Percentiles rank a stretch among this genome's conserved stretches.
These are phyloP conservation scores for Colletotrichum nymphaeae DNA, from an alignment of 2,329 filamentous ascomycete species.

Conservation along the genomic window DNA sequence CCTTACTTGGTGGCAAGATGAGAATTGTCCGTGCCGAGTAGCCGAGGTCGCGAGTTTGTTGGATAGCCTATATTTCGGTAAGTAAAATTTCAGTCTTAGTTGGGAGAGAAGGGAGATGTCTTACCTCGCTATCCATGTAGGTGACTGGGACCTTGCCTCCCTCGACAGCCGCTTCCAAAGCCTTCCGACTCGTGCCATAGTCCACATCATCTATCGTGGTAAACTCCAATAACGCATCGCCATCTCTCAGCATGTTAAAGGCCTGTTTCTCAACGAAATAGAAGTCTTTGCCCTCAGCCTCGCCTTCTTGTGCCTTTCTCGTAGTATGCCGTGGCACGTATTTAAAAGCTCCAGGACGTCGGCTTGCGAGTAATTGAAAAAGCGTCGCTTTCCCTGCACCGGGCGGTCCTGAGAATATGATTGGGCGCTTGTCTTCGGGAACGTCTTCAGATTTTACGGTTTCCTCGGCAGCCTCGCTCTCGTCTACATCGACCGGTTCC, in stretches of 20 bases:
- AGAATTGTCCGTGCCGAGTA: conserved; percentile 68
- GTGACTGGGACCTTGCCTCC: conserved; percentile 70
- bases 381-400: conserved; percentile 73
- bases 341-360: conserved; percentile 74
- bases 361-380: conserved; percentile 70
- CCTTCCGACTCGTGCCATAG: conserved; percentile 68
- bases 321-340: conserved; percentile 67
- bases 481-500: conserved; percentile 53
- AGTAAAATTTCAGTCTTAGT: conserved; percentile 15
- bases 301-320: conserved; percentile 59
- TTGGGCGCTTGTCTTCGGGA: conserved; percentile 62
- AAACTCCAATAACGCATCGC: conserved; percentile 70
- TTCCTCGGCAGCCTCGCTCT: conserved; percentile 49
- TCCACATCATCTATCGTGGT: conserved; percentile 59
- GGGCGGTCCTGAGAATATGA: conserved; percentile 76
- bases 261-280: conserved; percentile 67
- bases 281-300: conserved; percentile 63
- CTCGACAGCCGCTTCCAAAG: conserved; percentile 62
- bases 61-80: conserved; percentile 55
- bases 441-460: conserved; percentile 42
- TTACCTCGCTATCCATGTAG: conserved; percentile 64
- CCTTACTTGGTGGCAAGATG: conserved; percentile 54
- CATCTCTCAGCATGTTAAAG: conserved; percentile 69
- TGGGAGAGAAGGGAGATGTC: conserved; percentile 33
- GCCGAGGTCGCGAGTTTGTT: conserved; percentile 67